A percentile compares a stretch with the other conserved stretches of the same genome.
Evolutionary conservation across 2,329 filamentous ascomycete species (phyloP).

Genomic region (Neofusicoccum kwambonambiense): DNA sequence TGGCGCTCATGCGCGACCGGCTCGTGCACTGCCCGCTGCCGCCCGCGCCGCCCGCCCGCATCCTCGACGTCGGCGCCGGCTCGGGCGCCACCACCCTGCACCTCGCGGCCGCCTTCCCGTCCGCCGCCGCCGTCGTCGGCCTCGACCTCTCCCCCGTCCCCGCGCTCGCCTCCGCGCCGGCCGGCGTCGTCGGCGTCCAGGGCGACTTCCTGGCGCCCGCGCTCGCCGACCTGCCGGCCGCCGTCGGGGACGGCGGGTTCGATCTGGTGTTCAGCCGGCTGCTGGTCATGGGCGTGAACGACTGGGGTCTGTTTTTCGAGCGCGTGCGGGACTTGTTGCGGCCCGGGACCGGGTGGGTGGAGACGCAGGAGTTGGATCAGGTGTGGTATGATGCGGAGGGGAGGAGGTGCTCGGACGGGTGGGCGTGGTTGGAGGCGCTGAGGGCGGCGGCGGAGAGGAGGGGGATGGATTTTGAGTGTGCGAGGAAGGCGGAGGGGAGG

Average conservation of each 20-base stretch:
- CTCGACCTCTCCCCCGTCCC: slow-evolving; percentile 29
- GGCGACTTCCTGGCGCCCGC: slow-evolving; percentile 18
- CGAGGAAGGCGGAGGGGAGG: neutral
- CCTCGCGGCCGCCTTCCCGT: slow-evolving; percentile 20
- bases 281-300: slow-evolving; percentile 51
- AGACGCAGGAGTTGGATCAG: slow-evolving; percentile 27
- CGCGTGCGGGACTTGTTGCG: slow-evolving; percentile 28
- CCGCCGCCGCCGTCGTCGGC: slow-evolving; percentile 20
- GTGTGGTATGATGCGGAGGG: neutral
- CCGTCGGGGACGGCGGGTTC: slow-evolving; percentile 45
- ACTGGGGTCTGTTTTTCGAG: slow-evolving; percentile 39
- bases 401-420: neutral
- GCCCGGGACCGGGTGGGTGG: slow-evolving; percentile 46
- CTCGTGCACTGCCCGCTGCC: slow-evolving; percentile 21
- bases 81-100: slow-evolving; percentile 22
- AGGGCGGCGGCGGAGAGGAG: neutral
- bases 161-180: neutral
- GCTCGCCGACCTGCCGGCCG: neutral
- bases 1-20: slow-evolving; percentile 21
- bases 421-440: neutral
- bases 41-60: neutral
- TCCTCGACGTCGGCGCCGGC: slow-evolving; percentile 25
- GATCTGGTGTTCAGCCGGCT: slow-evolving; percentile 56
- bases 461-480: neutral
- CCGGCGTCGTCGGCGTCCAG: slow-evolving; percentile 22